phyloP scores from a whole-genome alignment of 2,329 filamentous ascomycete species.

The Emmonsiellopsis sp. region DNA sequence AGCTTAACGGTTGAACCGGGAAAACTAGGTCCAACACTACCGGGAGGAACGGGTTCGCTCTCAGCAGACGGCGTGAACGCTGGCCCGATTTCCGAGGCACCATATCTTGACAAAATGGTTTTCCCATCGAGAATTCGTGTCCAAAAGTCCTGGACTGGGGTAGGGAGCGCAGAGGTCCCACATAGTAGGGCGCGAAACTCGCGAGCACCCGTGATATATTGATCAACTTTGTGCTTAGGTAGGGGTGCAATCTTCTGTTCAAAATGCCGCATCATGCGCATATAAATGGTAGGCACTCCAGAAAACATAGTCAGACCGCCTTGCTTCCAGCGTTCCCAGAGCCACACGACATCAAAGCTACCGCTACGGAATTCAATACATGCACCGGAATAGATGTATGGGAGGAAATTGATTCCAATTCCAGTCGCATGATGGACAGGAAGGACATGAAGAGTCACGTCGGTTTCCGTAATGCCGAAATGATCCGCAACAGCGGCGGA shows the following conservation, averaged over 20 bases:
- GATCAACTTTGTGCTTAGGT: not conserved
- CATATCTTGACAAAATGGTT: constrained; percentile 20
- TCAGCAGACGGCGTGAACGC: constrained; percentile 28
- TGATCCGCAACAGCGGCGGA: constrained; percentile 9
- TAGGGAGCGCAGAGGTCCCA: constrained; percentile 7
- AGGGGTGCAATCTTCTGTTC: constrained; percentile 5
- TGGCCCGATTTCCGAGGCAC: constrained; percentile 32
- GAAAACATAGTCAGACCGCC: constrained; percentile 9
- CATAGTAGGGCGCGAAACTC: constrained; percentile 7
- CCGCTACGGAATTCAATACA: constrained; percentile 10
- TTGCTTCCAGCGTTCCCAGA: constrained; percentile 9
- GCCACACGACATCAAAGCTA: constrained; percentile 5
- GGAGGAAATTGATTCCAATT: constrained; percentile 12
- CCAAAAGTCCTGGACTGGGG: constrained; percentile 10
- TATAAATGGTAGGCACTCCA: constrained; percentile 9
- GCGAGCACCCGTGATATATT: constrained; percentile 8
- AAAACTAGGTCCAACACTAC: constrained; percentile 23
- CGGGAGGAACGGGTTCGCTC: constrained; percentile 14
- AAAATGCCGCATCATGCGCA: constrained; percentile 12
- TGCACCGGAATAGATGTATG: constrained; percentile 9
- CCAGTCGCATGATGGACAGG: constrained; percentile 10
- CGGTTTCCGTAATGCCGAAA: constrained; percentile 15
- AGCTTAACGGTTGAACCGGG: constrained; percentile 31
- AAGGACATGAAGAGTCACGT: constrained; percentile 25
- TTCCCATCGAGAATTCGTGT: constrained; percentile 13